phyloP scores from a whole-genome alignment of 2,329 filamentous ascomycete genomes.

The Botrytis cinerea region DNA sequence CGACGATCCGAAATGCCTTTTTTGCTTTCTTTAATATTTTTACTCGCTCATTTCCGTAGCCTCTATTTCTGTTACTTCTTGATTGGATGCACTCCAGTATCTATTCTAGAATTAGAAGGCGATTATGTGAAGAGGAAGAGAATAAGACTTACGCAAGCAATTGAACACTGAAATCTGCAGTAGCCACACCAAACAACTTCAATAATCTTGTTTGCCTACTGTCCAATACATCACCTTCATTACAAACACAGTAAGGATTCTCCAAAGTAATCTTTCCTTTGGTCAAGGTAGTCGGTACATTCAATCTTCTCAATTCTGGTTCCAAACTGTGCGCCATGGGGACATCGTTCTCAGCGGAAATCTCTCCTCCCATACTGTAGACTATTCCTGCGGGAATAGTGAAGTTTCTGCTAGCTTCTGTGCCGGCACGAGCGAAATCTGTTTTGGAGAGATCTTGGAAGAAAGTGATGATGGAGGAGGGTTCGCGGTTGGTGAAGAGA shows the following conservation, averaged over 20 bases:
- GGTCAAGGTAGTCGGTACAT: slow-evolving; percentile 84
- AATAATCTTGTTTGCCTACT: slow-evolving; percentile 89
- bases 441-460: slow-evolving; percentile 72
- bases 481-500: slow-evolving; percentile 80
- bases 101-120: slow-evolving; percentile 42
- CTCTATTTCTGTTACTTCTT: slow-evolving; percentile 59
- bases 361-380: slow-evolving; percentile 77
- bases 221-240: slow-evolving; percentile 81
- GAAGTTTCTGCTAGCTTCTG: slow-evolving; percentile 71
- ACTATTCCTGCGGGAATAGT: slow-evolving; percentile 81
- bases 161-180: slow-evolving; percentile 86
- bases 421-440: slow-evolving; percentile 91
- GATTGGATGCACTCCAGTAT: slow-evolving; percentile 63
- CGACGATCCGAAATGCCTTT: slow-evolving; percentile 23
- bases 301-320: slow-evolving; percentile 84
- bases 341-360: slow-evolving; percentile 78
- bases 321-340: slow-evolving; percentile 86
- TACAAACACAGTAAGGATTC: slow-evolving; percentile 63
- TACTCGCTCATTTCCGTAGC: slow-evolving; percentile 47
- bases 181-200: slow-evolving; percentile 89
- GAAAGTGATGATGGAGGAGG: slow-evolving; percentile 67
- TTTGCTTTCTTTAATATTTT: slow-evolving; percentile 28
- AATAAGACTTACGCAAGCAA: slow-evolving; percentile 64
- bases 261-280: slow-evolving; percentile 81
- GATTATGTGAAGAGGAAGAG: background rate